phyloP scores from a whole-genome alignment of 2,329 filamentous ascomycete genomes.

The Aspergillus spinulosporus region DNA sequence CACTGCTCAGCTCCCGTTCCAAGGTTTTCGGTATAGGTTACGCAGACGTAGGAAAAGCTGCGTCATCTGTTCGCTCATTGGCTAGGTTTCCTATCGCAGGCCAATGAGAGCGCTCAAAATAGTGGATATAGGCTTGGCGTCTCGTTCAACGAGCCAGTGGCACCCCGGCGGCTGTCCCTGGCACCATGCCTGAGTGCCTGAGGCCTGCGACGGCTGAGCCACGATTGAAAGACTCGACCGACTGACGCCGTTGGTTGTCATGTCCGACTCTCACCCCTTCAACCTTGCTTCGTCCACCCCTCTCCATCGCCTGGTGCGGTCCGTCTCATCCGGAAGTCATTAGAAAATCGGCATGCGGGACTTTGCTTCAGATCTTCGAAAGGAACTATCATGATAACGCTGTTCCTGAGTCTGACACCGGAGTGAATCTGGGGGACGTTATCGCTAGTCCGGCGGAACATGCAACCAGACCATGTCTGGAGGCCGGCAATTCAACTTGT shows the following conservation, averaged over 20 bases:
- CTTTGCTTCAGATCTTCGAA: neutral
- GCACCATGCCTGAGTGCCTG: neutral
- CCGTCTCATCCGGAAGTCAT: neutral
- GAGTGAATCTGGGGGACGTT: constrained; percentile 7
- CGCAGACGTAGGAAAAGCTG: no score
- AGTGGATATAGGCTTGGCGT: neutral
- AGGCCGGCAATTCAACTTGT: constrained; percentile 16
- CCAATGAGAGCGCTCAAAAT: neutral
- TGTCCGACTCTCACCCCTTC: neutral
- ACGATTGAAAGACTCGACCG: constrained; percentile 9
- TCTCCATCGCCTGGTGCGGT: constrained; percentile 9
- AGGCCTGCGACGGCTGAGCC: constrained; percentile 2
- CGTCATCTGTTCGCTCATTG: neutral
- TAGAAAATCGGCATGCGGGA: neutral
- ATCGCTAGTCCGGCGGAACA: constrained; percentile 17
- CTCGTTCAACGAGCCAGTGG: neutral
- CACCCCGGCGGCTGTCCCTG: neutral
- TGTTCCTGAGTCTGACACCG: constrained; percentile 1
- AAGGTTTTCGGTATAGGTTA: no score
- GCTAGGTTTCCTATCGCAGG: neutral
- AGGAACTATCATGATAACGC: constrained; percentile 7
- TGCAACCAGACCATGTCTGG: constrained; percentile 23
- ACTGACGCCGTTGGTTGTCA: neutral
- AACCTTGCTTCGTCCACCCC: neutral
- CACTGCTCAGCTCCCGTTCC: no score